Conservation (phyloP, 2,329 filamentous ascomycete species). For the Hymenoscyphus albidus region DNA sequence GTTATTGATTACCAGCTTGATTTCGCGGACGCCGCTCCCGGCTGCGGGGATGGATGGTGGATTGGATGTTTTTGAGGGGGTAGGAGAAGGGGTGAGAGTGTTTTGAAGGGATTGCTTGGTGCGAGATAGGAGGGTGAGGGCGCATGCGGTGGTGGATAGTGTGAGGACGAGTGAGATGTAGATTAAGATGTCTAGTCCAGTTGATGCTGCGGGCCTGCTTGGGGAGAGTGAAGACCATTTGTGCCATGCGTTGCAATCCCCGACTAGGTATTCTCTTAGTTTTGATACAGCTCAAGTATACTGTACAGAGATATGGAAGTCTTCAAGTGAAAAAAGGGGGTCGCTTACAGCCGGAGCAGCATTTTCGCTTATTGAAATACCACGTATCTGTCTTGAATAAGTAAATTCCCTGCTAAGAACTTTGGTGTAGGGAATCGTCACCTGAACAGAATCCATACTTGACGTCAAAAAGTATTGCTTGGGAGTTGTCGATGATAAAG, state of each 20-base stretch:
- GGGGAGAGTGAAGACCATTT: not conserved
- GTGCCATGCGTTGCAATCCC: not conserved
- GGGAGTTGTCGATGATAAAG: not conserved
- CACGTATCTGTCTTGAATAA: not conserved
- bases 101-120: not conserved
- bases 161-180: not conserved
- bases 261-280: not conserved
- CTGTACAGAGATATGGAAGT: not conserved
- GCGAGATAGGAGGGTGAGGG: not conserved
- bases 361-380: not conserved
- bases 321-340: not conserved
- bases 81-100: too few relatives aligned
- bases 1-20: not conserved
- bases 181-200: not conserved
- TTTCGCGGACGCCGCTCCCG: not conserved
- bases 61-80: too few relatives aligned
- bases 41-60: not conserved
- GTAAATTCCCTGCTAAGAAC: not conserved
- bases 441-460: not conserved
- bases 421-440: not conserved
- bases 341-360: not conserved
- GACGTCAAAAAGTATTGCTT: not conserved
- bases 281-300: not conserved
- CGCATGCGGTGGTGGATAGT: not conserved
- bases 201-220: not conserved